Conservation (phyloP, 352 stramenopile species). For the Phytophthora uliginosa region DNA sequence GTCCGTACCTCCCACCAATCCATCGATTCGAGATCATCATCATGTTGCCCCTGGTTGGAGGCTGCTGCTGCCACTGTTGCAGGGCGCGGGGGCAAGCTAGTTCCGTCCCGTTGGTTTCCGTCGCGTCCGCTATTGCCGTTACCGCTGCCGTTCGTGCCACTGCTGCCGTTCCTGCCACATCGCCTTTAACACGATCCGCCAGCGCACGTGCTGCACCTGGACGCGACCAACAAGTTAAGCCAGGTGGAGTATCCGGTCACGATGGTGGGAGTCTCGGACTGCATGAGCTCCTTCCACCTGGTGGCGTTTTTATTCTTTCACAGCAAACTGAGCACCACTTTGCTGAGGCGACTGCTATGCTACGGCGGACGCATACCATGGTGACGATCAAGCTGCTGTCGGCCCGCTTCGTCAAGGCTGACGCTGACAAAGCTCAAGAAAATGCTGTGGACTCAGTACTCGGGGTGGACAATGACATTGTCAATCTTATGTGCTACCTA, state of each 20-base stretch:
- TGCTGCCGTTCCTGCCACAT: no score
- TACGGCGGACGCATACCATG: neutral
- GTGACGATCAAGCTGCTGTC: neutral
- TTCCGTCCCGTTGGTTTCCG: no score
- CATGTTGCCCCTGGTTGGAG: no score
- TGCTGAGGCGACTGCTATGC: neutral
- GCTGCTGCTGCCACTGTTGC: no score
- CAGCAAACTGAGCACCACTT: conserved; percentile 8
- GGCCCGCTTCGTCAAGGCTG: neutral
- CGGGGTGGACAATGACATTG: neutral
- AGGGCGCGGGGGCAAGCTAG: no score
- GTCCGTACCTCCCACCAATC: no score
- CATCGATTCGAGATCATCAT: no score
- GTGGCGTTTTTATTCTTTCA: conserved; percentile 25
- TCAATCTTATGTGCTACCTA: conserved; percentile 18
- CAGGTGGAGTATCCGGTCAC: conserved; percentile 24
- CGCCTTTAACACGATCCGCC: no score
- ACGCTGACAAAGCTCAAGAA: conserved; percentile 8
- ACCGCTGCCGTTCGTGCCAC: no score
- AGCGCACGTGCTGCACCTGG: conserved; percentile 18
- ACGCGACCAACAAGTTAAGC: conserved; percentile 33
- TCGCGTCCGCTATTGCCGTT: no score
- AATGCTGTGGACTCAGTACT: neutral
- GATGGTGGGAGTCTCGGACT: conserved; percentile 32
- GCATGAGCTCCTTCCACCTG: conserved; percentile 24